Percentiles rank a stretch among this genome's conserved stretches.
phyloP scores from a whole-genome alignment of 192 early-diverging fungal species.

The Backusella liffmaniae region DNA sequence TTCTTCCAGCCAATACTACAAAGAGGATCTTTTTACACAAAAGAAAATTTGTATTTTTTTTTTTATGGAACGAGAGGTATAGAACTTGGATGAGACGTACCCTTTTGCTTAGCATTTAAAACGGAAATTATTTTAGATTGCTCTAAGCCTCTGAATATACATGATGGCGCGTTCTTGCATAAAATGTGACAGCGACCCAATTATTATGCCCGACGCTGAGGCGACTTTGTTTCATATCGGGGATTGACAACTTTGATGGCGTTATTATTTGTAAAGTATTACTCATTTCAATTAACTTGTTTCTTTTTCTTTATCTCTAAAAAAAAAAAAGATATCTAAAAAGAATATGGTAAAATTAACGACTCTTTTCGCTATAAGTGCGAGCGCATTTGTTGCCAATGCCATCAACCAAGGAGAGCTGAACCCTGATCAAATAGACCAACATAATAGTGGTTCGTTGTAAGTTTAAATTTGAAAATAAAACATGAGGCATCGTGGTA shows the following conservation, averaged over 20 bases:
- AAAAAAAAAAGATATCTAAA: neutral
- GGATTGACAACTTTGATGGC: neutral
- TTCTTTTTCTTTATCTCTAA: neutral
- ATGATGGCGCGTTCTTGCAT: neutral
- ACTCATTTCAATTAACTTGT: neutral
- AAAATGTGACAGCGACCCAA: neutral
- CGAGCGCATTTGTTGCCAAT: neutral
- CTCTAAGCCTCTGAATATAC: neutral
- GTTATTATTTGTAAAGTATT: neutral
- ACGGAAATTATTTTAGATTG: too few species aligned
- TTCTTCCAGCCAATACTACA: too few species aligned
- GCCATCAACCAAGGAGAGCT: neutral
- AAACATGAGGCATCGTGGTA: neutral
- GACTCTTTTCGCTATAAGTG: neutral
- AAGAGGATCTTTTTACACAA: too few species aligned
- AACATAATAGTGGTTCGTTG: neutral
- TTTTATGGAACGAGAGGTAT: too few species aligned
- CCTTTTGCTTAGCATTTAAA: too few species aligned
- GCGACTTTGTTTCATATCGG: neutral
- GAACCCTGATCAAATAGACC: neutral
- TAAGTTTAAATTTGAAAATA: neutral
- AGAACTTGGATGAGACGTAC: too few species aligned
- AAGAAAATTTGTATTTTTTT: too few species aligned
- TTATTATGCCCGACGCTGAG: neutral
- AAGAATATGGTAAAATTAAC: neutral